Percentiles rank a stretch among this genome's conserved stretches.
Evolutionary conservation across 805 yeast species (phyloP).

Genomic region (Yueomyces sinensis): DNA sequence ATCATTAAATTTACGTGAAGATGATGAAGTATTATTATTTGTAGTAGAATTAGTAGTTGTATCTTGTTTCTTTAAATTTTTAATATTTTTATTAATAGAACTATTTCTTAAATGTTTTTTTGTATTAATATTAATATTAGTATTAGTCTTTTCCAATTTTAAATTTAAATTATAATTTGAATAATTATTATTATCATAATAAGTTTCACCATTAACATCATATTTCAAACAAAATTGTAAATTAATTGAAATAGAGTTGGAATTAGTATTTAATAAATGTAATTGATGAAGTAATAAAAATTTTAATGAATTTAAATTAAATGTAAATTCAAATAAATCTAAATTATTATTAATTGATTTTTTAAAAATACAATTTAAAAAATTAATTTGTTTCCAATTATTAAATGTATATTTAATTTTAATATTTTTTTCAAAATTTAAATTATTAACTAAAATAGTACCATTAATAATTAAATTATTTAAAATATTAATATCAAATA

Average conservation of each 20-base stretch:
- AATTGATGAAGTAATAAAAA: slow-evolving; percentile 5
- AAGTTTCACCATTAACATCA: slow-evolving; percentile 22
- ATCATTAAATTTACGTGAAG: slow-evolving; percentile 21
- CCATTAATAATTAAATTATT: slow-evolving; percentile 13
- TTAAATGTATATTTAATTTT: slow-evolving; percentile 24
- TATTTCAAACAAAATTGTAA: slow-evolving; percentile 20
- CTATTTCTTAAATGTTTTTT: background rate
- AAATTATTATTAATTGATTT: slow-evolving; percentile 14
- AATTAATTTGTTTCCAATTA: slow-evolving; percentile 22
- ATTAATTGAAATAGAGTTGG: background rate
- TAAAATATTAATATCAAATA: slow-evolving; percentile 7
- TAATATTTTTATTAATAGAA: background rate
- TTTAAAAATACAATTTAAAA: slow-evolving; percentile 15
- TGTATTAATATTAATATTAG: background rate
- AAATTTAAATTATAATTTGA: slow-evolving; percentile 18
- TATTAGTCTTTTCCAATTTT: background rate
- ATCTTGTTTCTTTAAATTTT: background rate
- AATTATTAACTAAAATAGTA: slow-evolving; percentile 18
- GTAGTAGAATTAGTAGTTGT: background rate
- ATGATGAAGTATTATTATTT: background rate
- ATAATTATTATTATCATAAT: slow-evolving; percentile 24
- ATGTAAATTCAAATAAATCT: slow-evolving; percentile 21
- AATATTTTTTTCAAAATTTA: slow-evolving; percentile 22
- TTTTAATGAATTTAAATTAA: slow-evolving; percentile 18
- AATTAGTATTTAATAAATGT: background rate